phyloP scores from a whole-genome alignment of 2,329 filamentous ascomycete species.

The Trichoderma endophyticum region DNA sequence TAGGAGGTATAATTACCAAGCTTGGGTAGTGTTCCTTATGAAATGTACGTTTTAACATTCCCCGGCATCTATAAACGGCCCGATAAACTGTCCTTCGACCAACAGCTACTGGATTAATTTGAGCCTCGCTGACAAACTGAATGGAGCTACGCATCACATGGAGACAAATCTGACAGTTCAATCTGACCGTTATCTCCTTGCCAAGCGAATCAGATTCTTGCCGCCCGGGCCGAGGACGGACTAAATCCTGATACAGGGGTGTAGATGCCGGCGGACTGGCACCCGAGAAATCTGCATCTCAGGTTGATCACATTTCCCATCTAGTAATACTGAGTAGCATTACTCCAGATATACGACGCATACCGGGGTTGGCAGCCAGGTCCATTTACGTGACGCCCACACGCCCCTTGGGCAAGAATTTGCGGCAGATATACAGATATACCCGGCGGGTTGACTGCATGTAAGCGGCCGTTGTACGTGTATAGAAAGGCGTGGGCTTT shows the following conservation, averaged over 20 bases:
- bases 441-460: neutral
- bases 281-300: too few relatives aligned
- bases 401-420: neutral
- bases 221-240: too few relatives aligned
- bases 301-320: too few relatives aligned
- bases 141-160: neutral
- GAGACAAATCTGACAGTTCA: neutral
- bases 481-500: too few relatives aligned
- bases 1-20: neutral
- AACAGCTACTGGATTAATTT: neutral
- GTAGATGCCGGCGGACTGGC: too few relatives aligned
- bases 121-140: neutral
- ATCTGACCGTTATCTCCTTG: neutral
- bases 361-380: too few relatives aligned
- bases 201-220: too few relatives aligned
- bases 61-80: neutral
- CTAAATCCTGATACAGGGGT: too few relatives aligned
- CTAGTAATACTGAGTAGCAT: too few relatives aligned
- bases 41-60: neutral
- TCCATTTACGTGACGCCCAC: too few relatives aligned
- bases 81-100: neutral
- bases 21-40: neutral
- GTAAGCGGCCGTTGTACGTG: too few relatives aligned
- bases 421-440: neutral
- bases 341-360: too few relatives aligned